These are phyloP conservation scores for Teratosphaeriaceae sp. DNA, from an alignment of 2,329 filamentous ascomycete genomes.

Conservation along the genomic window DNA sequence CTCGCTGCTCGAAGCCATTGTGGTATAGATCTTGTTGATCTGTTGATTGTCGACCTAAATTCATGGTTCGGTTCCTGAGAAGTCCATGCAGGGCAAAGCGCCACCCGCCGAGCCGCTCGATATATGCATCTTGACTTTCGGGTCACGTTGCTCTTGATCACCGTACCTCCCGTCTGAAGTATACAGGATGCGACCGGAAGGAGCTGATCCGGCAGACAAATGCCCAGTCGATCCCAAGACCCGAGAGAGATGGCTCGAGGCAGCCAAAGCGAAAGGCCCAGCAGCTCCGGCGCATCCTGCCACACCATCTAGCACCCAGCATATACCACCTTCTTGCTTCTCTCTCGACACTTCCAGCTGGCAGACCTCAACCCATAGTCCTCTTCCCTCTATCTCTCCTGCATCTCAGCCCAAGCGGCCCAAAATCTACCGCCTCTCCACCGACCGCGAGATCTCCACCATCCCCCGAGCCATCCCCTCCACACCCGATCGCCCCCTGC, in stretches of 20 bases:
- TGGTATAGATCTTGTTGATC: constrained; percentile 5
- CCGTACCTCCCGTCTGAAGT: no score
- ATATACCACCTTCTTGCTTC: constrained; percentile 18
- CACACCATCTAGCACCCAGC: constrained; percentile 20
- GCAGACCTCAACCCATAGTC: no score
- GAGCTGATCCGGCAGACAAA: constrained; percentile 36
- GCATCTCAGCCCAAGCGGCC: background rate
- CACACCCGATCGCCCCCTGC: constrained; percentile 14
- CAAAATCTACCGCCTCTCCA: constrained; percentile 44
- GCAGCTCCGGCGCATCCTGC: constrained; percentile 10
- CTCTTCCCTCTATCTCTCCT: background rate
- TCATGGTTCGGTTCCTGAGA: no score
- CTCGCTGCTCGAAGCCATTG: constrained; percentile 37
- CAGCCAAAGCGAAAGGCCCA: constrained; percentile 47
- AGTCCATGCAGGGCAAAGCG: no score
- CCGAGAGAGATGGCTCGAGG: constrained; percentile 76
- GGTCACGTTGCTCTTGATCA: no score
- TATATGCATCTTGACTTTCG: no score
- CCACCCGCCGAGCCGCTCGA: no score
- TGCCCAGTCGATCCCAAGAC: constrained; percentile 91
- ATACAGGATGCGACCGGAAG: constrained; percentile 24
- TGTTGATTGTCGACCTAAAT: no score
- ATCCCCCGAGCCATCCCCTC: constrained; percentile 50
- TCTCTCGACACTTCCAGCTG: constrained; percentile 16
- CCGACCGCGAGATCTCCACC: constrained; percentile 66